Percentiles rank a stretch among this genome's conserved stretches.
These are phyloP conservation scores for Alternaria infectoria DNA, from an alignment of 2,329 filamentous ascomycete genomes.

Conservation along the genomic window DNA sequence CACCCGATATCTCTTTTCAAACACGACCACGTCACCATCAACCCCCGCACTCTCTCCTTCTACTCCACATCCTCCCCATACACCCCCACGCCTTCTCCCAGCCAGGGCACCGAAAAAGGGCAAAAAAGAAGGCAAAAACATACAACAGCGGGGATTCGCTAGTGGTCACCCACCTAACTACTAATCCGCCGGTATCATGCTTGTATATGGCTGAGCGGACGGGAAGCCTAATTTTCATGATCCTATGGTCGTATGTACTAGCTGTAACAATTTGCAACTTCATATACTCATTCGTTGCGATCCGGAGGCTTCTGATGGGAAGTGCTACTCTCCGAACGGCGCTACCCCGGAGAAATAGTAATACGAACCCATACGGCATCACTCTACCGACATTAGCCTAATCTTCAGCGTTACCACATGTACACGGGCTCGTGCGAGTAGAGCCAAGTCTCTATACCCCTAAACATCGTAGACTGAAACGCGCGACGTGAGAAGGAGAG, in stretches of 20 bases:
- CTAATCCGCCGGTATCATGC: not conserved
- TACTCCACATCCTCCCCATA: accelerated
- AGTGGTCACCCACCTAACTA: not conserved
- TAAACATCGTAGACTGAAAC: not conserved
- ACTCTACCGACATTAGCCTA: not conserved
- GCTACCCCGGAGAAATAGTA: not conserved
- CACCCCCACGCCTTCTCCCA: not conserved
- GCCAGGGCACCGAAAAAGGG: not conserved
- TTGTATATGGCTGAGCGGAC: not conserved
- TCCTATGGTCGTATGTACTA: not conserved
- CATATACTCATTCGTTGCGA: too few species aligned
- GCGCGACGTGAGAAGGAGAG: not conserved
- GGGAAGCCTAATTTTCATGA: not conserved
- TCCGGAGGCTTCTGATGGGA: too few species aligned
- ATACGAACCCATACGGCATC: accelerated
- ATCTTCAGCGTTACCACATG: not conserved
- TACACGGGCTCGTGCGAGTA: not conserved
- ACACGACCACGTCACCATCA: not conserved
- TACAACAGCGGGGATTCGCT: not conserved
- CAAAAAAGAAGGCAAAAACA: not conserved
- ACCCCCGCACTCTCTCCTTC: not conserved
- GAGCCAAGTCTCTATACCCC: not conserved
- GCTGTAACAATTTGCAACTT: accelerated
- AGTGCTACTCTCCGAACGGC: too few species aligned
- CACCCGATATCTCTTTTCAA: too few species aligned